Evolutionary conservation across 192 early-diverging fungal species (phyloP).

Genomic region (Coemansia sp.): DNA sequence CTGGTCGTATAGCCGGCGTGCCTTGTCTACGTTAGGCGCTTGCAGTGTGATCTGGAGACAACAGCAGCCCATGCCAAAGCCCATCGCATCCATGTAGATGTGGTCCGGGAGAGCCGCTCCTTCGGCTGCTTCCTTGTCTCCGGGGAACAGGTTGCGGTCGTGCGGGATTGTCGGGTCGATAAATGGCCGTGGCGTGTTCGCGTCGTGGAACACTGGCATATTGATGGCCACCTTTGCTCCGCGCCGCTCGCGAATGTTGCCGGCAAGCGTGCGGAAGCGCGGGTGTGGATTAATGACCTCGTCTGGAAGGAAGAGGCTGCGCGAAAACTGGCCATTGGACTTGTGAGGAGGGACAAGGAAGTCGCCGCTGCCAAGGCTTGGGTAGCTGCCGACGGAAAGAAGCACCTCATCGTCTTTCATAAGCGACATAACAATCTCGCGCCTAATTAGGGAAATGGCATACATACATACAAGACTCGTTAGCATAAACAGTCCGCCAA

Average conservation of each 20-base stretch:
- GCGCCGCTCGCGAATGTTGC: constrained; percentile 91
- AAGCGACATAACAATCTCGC: constrained; percentile 62
- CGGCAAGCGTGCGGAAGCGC: constrained; percentile 87
- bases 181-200: constrained; percentile 86
- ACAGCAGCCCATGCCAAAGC: constrained; percentile 98
- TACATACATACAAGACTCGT: constrained; percentile 19
- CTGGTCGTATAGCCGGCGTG: constrained; percentile 91
- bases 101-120: constrained; percentile 84
- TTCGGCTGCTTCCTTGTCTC: constrained; percentile 68
- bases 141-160: constrained; percentile 60
- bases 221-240: constrained; percentile 95
- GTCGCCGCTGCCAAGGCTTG: constrained; percentile 80
- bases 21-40: constrained; percentile 89
- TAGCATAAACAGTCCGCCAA: neutral
- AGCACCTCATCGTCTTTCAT: constrained; percentile 73
- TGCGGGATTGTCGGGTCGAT: constrained; percentile 69
- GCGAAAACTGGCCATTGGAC: constrained; percentile 65
- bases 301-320: constrained; percentile 90
- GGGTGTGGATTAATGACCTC: constrained; percentile 93
- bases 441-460: constrained; percentile 44
- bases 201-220: constrained; percentile 91
- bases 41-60: constrained; percentile 99
- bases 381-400: constrained; percentile 84
- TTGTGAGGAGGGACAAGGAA: constrained; percentile 73
- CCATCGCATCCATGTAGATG: constrained; percentile 99